Base-by-base conservation (phyloP, 1,284 basidiomycete genomes). In the Pulveroboletus sp. region DNA sequence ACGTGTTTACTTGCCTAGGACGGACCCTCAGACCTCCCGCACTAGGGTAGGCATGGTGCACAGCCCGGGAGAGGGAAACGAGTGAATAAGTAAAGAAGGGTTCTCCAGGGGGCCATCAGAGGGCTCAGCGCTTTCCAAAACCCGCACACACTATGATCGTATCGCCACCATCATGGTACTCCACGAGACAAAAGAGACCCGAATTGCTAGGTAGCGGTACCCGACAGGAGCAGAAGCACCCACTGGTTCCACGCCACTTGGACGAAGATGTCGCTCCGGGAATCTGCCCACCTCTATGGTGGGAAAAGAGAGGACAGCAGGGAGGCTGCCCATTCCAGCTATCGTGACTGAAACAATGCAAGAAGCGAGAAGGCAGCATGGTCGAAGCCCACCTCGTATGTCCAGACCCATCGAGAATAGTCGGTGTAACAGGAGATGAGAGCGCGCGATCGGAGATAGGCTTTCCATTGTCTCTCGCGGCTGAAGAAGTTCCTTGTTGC, bases 11-110 rank as follows among this genome's bases (percentile, higher is more conserved):
- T 52, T 53, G 88, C 90, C 77, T 93, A 86, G 69, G 82, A 75
- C n/a, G 91, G 75, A 12, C 92, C 50, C 41, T 54, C 89, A 66
- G 85, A 84, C 61, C 80, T 81, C 73, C 93, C 92, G 74, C 93
- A 93, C 86, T 85, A 91, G 35, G 76, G 74, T 51, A 91, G 72
- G 70, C 92, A 91, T 13, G 79, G 80, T 16, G 89, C 74, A 52
- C 91, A 90, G 26, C 88, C 87, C 26, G 82, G 61, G 63, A 89
- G 87, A 6, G 87, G 82, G 86, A 50, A 49, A 52, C 45, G 41
- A 58, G 39, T 40, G 51, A 49, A 42, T 46, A 51, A 53, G 44
- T 26, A 26, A 48, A 44, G 26, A 33, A 48, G 42, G 43, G 59
- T 45, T 12, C 47, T 26, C 42, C 29, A 35, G 44, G 8, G 37